These are phyloP conservation scores for Wickerhamiella musiphila DNA, from an alignment of 805 yeast species.

Conservation along the genomic window DNA sequence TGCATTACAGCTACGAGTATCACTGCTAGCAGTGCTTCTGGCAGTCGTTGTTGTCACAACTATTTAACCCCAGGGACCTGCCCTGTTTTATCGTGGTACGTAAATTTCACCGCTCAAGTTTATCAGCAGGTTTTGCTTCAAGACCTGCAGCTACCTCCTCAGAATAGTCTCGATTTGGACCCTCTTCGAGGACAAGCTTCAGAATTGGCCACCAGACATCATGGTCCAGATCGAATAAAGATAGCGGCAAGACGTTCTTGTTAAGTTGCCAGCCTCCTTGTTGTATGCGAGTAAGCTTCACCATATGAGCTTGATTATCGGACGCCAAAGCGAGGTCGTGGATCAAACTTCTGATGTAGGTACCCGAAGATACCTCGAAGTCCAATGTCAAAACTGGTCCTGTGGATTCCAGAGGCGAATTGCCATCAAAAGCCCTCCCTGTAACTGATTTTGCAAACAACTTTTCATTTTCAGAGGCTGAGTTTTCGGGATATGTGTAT, in stretches of 20 bases:
- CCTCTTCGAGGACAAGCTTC: conserved; percentile 26
- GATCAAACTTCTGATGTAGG: conserved; percentile 76
- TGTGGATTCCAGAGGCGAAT: conserved; percentile 1
- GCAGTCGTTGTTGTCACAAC: not conserved
- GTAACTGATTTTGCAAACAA: conserved; percentile 30
- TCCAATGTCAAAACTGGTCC: conserved; percentile 42
- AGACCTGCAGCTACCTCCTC: not conserved
- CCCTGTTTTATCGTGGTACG: not conserved
- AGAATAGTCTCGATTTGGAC: conserved; percentile 2
- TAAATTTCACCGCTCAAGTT: too few species aligned
- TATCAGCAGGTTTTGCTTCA: too few species aligned
- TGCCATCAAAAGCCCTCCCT: conserved; percentile 4
- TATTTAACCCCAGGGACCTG: not conserved
- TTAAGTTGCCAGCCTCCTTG: conserved; percentile 79
- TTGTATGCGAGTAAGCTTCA: conserved; percentile 46
- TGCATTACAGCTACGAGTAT: conserved; percentile 3
- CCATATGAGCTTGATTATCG: conserved; percentile 78
- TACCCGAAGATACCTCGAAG: conserved; percentile 81
- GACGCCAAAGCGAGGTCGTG: conserved; percentile 78
- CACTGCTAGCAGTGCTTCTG: conserved; percentile 2
- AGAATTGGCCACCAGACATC: conserved; percentile 36
- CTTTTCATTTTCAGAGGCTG: conserved; percentile 22
- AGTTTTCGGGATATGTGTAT: conserved; percentile 25
- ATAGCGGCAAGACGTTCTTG: conserved; percentile 44
- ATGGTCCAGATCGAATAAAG: conserved; percentile 41